Conservation (phyloP, 2,329 filamentous ascomycete genomes). For the Lojkania enalia region DNA sequence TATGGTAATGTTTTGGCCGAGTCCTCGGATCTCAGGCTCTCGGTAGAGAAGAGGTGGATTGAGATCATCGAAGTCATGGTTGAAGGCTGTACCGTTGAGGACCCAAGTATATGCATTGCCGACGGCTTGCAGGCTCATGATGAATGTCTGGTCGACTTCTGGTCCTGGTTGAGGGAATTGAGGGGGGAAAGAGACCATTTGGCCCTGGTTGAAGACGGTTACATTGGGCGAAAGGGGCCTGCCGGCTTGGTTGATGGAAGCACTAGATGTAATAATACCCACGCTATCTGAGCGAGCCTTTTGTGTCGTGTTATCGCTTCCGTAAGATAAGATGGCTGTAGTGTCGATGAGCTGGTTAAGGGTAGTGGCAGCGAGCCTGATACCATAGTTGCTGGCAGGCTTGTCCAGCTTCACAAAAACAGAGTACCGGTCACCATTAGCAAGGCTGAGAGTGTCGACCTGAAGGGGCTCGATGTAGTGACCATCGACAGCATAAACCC, state of each 20-base stretch:
- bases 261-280: constrained; percentile 15
- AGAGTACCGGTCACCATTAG: constrained; percentile 59
- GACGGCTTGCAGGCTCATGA: constrained; percentile 34
- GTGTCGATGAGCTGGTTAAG: constrained; percentile 60
- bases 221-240: constrained; percentile 40
- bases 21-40: constrained; percentile 35
- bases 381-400: constrained; percentile 54
- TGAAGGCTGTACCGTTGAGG: constrained; percentile 51
- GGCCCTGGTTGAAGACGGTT: constrained; percentile 49
- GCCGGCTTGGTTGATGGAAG: constrained; percentile 58
- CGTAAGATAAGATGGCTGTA: constrained; percentile 54
- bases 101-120: constrained; percentile 58
- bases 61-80: constrained; percentile 40
- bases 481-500: constrained; percentile 59
- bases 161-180: constrained; percentile 47
- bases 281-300: constrained; percentile 14
- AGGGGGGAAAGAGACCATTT: constrained; percentile 53
- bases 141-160: constrained; percentile 52
- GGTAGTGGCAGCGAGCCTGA: constrained; percentile 56
- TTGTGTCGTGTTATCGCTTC: constrained; percentile 5
- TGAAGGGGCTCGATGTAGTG: constrained; percentile 58
- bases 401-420: constrained; percentile 54
- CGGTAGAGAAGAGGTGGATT: constrained; percentile 55
- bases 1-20: constrained; percentile 49
- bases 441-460: constrained; percentile 53